Conservation (phyloP, 2,329 filamentous ascomycete genomes). For the Aspergillus fijiensis region DNA sequence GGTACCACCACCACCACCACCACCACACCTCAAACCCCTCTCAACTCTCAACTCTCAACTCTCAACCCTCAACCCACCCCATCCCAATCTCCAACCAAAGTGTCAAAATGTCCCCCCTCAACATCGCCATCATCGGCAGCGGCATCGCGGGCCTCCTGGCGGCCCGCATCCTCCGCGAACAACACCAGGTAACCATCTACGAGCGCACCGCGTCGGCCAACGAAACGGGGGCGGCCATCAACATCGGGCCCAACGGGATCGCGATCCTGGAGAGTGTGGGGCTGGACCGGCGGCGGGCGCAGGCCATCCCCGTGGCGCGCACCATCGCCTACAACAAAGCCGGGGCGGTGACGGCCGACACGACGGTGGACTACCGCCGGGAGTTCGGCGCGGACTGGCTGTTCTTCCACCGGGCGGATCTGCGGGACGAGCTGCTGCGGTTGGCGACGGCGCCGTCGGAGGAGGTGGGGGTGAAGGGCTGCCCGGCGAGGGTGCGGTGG, state of each 20-base stretch:
- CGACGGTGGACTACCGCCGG: background rate
- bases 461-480: slow-evolving; percentile 3
- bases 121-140: slow-evolving; percentile 14
- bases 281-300: slow-evolving; percentile 2
- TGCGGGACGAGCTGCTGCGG: slow-evolving; percentile 11
- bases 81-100: no score
- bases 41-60: no score
- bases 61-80: no score
- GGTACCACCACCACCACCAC: no score
- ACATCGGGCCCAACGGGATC: slow-evolving; percentile 9
- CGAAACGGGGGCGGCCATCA: slow-evolving; percentile 11
- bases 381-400: slow-evolving; percentile 9
- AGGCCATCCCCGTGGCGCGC: background rate
- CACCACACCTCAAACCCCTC: no score
- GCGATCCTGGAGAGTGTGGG: slow-evolving; percentile 8
- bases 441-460: slow-evolving; percentile 5
- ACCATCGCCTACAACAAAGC: background rate
- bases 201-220: background rate
- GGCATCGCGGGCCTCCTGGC: slow-evolving; percentile 14
- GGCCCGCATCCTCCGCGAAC: slow-evolving; percentile 13
- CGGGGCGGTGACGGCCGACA: background rate
- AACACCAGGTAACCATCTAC: slow-evolving; percentile 13
- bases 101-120: background rate
- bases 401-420: slow-evolving; percentile 10
- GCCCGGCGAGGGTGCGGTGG: slow-evolving; percentile 3